Evolutionary conservation across 2,329 filamentous ascomycete genomes (phyloP).

Genomic region (Karstenula rhodostoma): DNA sequence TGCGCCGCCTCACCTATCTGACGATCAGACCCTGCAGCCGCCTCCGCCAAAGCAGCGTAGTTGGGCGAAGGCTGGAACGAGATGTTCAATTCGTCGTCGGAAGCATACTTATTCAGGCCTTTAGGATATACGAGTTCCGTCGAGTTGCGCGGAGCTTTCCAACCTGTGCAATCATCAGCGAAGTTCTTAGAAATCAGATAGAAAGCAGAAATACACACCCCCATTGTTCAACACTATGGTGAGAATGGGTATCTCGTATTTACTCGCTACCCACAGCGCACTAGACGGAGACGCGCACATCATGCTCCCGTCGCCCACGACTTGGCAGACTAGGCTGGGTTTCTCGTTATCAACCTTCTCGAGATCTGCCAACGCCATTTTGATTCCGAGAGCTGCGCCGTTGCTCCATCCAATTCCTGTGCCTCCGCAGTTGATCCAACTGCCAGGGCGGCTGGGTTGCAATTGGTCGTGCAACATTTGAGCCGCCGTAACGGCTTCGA

Average conservation of each 20-base stretch:
- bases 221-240: constrained; percentile 67
- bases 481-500: constrained; percentile 24
- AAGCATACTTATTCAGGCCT: constrained; percentile 62
- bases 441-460: constrained; percentile 47
- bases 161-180: constrained; percentile 49
- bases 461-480: constrained; percentile 26
- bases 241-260: constrained; percentile 63
- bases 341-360: constrained; percentile 20
- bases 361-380: constrained; percentile 54
- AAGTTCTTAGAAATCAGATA: not conserved
- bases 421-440: constrained; percentile 63
- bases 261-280: constrained; percentile 64
- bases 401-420: constrained; percentile 64
- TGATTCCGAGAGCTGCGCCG: constrained; percentile 60
- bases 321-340: constrained; percentile 55
- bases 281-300: constrained; percentile 64
- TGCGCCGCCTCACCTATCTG: not conserved
- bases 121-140: constrained; percentile 66
- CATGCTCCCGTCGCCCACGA: constrained; percentile 67
- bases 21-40: constrained; percentile 56
- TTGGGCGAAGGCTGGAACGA: constrained; percentile 67
- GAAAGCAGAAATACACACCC: constrained; percentile 44
- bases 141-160: constrained; percentile 68
- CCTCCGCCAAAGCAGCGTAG: constrained; percentile 68
- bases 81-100: constrained; percentile 70